Base-by-base conservation (phyloP, 257 asterid species). In the Scutellaria barbata region DNA sequence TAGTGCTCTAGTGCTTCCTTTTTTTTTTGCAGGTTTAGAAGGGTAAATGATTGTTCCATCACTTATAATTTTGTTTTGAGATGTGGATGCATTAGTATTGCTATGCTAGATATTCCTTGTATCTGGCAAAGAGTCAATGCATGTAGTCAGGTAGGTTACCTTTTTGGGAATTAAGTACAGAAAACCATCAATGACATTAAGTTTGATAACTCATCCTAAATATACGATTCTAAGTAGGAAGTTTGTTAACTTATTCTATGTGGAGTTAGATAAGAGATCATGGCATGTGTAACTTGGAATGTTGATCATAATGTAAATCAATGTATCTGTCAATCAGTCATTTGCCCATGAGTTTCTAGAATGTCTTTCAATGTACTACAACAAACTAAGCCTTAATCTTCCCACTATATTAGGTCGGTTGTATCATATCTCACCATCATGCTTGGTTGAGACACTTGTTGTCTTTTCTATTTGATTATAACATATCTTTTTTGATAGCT, bases 41-140 rank as follows among this genome's bases (percentile, higher is more conserved):
- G 14, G 11, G 10, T 47, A 50, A 47, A 33, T 66, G 57, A 50
- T 25, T 40, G 74, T 77, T 77, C 6, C 11, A 74, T 76, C 58
- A 14, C 56, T 50, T 18, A 8, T n/a, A 59, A 39, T 37, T 40
- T 39, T 45, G 40, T 53, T 12, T 33, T 6, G 35, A 59, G 14
- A 10, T 14, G 8, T 43, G 16, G 41, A 7, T 52, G 5, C 5
- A 43, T 57, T 8, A 8, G 18, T 59, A 13, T n/a, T n/a, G 7
- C 14, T 64, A 17, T 51, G 37, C 62, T 67, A 48, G 57, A 48
- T 48, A 18, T 33, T 55, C 10, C 48, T 22, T 7, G 9, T 14
- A 33, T 33, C 63, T 42, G 25, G 66, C 8, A 64, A 45, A 30
- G 70, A 17, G 16, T 75, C 9, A 17, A 10, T 50, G 20, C 57